phyloP scores from a whole-genome alignment of 331 rosid genomes.

The Rhamnella rubrinervis region DNA sequence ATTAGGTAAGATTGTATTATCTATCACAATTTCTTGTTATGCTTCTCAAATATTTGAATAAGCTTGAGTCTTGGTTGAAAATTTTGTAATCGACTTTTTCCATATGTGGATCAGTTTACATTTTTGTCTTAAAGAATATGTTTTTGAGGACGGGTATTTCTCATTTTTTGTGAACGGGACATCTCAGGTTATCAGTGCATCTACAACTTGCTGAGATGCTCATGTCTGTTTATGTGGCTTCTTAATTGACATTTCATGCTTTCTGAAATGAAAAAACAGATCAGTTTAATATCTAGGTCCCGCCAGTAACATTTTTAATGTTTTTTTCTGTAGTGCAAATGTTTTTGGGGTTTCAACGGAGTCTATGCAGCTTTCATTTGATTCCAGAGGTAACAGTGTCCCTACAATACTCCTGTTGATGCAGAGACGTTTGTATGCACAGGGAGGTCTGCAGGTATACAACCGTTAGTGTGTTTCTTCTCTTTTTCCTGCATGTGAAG shows the following conservation, averaged over 20 bases:
- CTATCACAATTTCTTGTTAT: neutral
- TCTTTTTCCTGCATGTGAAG: conserved; percentile 9
- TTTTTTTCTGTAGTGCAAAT: conserved; percentile 60
- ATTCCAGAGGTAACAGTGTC: conserved; percentile 93
- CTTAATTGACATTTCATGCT: neutral
- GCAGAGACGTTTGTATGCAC: conserved; percentile 84
- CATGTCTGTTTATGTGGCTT: neutral
- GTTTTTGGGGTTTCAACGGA: conserved; percentile 99
- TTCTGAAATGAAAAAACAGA: neutral
- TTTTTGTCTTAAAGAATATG: neutral
- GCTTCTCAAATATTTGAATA: neutral
- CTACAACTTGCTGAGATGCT: conserved; percentile 7
- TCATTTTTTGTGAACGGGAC: neutral
- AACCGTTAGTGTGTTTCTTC: conserved; percentile 16
- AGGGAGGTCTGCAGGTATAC: conserved; percentile 82
- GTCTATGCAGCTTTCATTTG: conserved; percentile 97
- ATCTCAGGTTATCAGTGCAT: conserved; percentile 1
- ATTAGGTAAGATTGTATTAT: neutral
- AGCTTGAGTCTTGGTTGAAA: neutral
- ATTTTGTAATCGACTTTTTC: neutral
- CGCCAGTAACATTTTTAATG: conserved; percentile 29
- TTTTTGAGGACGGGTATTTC: neutral
- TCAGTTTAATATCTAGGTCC: conserved; percentile 4
- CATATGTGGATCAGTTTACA: neutral
- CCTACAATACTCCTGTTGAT: conserved; percentile 85